Evolutionary conservation across 108 stramenopile species (phyloP).

Genomic region (Fragilariopsis cylindrus): DNA sequence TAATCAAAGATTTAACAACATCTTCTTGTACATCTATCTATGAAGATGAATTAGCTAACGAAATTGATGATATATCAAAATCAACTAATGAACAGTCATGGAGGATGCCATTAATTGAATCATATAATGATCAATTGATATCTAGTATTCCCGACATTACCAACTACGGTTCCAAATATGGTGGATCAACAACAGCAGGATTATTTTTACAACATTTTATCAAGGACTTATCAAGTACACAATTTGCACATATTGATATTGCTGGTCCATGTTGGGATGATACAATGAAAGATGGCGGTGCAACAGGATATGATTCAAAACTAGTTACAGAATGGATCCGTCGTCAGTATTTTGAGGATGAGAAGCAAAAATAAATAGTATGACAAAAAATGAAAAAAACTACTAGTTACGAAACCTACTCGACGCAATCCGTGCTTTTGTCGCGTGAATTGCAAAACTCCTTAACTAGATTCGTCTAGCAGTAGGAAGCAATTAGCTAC

Average conservation of each 20-base stretch:
- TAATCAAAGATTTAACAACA: too few species aligned
- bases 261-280: conserved; percentile 94
- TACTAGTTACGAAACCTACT: too few species aligned
- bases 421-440: too few species aligned
- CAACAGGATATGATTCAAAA: conserved; percentile 93
- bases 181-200: conserved; percentile 89
- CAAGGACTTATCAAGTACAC: conserved; percentile 64
- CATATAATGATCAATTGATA: conserved; percentile 77
- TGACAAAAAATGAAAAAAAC: too few species aligned
- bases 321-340: conserved; percentile 87
- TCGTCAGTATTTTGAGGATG: conserved; percentile 27
- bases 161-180: conserved; percentile 76
- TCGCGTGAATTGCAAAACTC: too few species aligned
- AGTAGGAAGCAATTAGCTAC: too few species aligned
- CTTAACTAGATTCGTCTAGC: too few species aligned
- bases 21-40: conserved; percentile 24
- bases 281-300: conserved; percentile 53
- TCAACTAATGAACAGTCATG: conserved; percentile 88
- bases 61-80: conserved; percentile 70
- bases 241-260: conserved; percentile 84
- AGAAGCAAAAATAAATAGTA: too few species aligned
- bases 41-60: conserved; percentile 86
- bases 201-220: conserved; percentile 91
- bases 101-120: conserved; percentile 85
- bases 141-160: conserved; percentile 88